These are phyloP conservation scores for Imleria badia DNA, from an alignment of 768 basidiomycete genomes.

Conservation along the genomic window DNA sequence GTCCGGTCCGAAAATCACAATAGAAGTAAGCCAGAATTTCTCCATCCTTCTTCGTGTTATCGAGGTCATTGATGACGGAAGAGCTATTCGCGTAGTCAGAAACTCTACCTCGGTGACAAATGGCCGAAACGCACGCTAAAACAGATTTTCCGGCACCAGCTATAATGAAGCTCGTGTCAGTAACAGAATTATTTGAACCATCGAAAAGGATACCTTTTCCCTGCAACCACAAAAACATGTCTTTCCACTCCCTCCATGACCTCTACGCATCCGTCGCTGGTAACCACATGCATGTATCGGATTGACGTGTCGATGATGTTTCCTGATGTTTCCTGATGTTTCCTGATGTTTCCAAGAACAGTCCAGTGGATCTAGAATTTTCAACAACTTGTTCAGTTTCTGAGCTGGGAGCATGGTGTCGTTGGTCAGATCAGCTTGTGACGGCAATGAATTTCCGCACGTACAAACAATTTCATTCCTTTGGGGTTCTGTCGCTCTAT, in stretches of 20 bases:
- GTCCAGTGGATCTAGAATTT: neutral
- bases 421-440: neutral
- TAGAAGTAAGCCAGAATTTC: conserved; percentile 18
- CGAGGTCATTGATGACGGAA: neutral
- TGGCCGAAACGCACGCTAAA: neutral
- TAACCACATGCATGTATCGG: conserved; percentile 16
- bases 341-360: neutral
- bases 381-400: conserved; percentile 1
- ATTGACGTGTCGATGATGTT: neutral
- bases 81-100: neutral
- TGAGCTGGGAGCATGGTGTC: neutral
- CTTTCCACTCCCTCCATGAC: conserved; percentile 3
- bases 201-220: conserved; percentile 10
- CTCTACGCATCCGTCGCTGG: neutral
- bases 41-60: neutral
- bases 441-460: neutral
- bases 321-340: too few relatives aligned
- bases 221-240: conserved; percentile 11
- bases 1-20: conserved; percentile 19
- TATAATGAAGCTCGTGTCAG: neutral
- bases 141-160: neutral
- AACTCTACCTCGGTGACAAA: neutral
- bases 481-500: neutral
- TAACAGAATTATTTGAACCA: neutral
- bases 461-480: conserved; percentile 2